Conservation (phyloP, 2,329 filamentous ascomycete genomes). For the Clarireedia sp. region DNA sequence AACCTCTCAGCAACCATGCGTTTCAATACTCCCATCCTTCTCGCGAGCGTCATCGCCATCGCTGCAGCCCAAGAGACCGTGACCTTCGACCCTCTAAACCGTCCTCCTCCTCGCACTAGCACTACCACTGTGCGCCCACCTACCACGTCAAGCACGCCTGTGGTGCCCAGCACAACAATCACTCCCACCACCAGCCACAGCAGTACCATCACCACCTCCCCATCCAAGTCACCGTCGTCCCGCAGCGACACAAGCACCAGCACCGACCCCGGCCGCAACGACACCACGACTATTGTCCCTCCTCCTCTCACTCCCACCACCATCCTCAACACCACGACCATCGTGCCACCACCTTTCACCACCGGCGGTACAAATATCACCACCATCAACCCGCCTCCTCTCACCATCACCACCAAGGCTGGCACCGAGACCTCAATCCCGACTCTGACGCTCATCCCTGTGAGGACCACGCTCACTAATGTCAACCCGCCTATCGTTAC, state of each 20-base stretch:
- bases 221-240: neutral
- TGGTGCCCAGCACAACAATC: neutral
- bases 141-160: neutral
- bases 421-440: neutral
- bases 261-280: neutral
- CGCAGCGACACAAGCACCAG: no score
- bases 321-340: neutral
- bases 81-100: no score
- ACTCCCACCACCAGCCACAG: neutral
- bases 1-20: neutral
- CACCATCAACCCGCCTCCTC: neutral
- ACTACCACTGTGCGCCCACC: no score
- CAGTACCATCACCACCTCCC: neutral
- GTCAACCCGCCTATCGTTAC: constrained; percentile 4
- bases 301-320: neutral
- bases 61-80: no score
- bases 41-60: neutral
- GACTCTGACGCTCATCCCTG: neutral
- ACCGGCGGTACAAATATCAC: neutral
- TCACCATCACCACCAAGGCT: neutral
- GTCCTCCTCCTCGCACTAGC: no score
- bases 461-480: constrained; percentile 1
- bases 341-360: neutral
- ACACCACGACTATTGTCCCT: neutral
- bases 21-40: neutral